phyloP scores from a whole-genome alignment of 352 stramenopile species.

The Globisporangium okanoganense region DNA sequence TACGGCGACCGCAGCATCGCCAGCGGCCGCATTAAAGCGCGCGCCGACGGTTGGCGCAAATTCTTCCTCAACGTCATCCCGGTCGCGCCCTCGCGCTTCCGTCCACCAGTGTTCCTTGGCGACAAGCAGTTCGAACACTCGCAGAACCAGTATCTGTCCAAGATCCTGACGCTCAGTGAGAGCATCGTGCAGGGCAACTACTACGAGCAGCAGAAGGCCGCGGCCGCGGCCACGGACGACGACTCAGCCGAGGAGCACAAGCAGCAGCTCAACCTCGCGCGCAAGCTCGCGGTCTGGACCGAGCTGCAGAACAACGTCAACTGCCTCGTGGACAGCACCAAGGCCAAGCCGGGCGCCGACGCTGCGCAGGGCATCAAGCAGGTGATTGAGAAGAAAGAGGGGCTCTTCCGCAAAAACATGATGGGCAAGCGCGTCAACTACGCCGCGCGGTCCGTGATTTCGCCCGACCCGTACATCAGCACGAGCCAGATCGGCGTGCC shows the following conservation, averaged over 20 bases:
- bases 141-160: constrained; percentile 95
- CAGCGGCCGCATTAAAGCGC: constrained; percentile 39
- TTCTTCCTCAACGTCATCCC: constrained; percentile 97
- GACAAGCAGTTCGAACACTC: constrained; percentile 97
- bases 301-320: constrained; percentile 95
- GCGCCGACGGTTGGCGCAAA: constrained; percentile 82
- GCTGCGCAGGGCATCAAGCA: constrained; percentile 93
- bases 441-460: constrained; percentile 98
- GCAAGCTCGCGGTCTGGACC: constrained; percentile 95
- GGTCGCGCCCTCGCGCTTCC: constrained; percentile 97
- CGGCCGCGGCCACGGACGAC: constrained; percentile 36
- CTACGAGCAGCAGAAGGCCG: constrained; percentile 42
- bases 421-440: constrained; percentile 99
- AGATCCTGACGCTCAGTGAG: constrained; percentile 93
- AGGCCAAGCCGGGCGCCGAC: constrained; percentile 60
- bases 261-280: constrained; percentile 75
- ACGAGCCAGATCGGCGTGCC: constrained; percentile 99
- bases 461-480: constrained; percentile 98
- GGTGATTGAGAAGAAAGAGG: constrained; percentile 99
- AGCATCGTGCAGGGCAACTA: constrained; percentile 79
- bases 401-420: constrained; percentile 98
- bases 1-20: constrained; percentile 86
- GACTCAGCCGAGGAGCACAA: constrained; percentile 43
- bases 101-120: constrained; percentile 95
- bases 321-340: constrained; percentile 78